These are phyloP conservation scores for Ceratopteris richardii DNA, from an alignment of 75 land plant genomes.

Conservation along the genomic window DNA sequence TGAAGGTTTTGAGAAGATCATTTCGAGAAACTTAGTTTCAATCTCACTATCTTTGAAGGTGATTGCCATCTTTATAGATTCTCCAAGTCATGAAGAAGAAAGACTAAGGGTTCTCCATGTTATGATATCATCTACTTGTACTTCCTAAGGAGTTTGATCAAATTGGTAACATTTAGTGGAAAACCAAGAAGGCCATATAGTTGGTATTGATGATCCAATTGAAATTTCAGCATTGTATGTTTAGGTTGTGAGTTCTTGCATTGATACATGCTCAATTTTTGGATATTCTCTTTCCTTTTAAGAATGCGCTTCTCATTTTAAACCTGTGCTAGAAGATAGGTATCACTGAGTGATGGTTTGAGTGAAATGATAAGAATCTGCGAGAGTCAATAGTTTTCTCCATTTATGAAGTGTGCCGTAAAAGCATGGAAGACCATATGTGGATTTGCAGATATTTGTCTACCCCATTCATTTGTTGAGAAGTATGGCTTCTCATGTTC, in stretches of 20 bases:
- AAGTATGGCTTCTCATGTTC: slow-evolving; percentile 56
- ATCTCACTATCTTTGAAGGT: slow-evolving; percentile 40
- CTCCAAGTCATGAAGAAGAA: too few relatives aligned
- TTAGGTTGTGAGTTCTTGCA: background rate
- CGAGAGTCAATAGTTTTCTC: too few relatives aligned
- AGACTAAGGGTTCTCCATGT: too few relatives aligned
- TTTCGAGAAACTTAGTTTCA: slow-evolving; percentile 30
- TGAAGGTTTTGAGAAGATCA: slow-evolving; percentile 31
- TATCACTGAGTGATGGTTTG: slow-evolving; percentile 4
- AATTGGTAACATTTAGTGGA: too few relatives aligned
- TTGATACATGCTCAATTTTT: background rate
- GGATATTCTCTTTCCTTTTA: background rate
- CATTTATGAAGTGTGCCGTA: slow-evolving; percentile 24
- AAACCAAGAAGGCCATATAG: background rate
- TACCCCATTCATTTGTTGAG: slow-evolving; percentile 47
- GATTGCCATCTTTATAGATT: slow-evolving; percentile 16
- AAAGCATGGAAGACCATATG: slow-evolving; percentile 55
- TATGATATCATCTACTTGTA: too few relatives aligned
- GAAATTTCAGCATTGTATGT: background rate
- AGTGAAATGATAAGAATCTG: slow-evolving; percentile 3
- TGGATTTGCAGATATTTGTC: too few relatives aligned
- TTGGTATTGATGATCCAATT: background rate
- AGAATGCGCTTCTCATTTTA: background rate
- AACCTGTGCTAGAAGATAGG: background rate
- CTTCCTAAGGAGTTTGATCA: too few relatives aligned